Base-by-base conservation (phyloP, 805 yeast species). In the Sugiyamaella lignohabitans region DNA sequence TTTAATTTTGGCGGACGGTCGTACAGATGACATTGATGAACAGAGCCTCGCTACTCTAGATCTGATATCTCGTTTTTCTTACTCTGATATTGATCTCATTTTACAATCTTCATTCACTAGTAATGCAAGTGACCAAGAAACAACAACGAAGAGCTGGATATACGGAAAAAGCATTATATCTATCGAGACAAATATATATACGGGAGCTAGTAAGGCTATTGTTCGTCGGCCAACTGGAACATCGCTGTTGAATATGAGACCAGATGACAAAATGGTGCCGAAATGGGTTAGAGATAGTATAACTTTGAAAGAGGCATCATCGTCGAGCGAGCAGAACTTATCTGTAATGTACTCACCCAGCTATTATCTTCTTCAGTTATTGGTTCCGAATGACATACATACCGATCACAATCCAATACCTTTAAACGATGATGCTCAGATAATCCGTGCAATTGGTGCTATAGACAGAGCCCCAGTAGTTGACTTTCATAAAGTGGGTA, bases 391-490 rank as follows among this genome's bases (percentile, higher is more conserved):
- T 19, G 76, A 71, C 39, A 55, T 62, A 3, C 44, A 55, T 3
- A 53, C 56, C 3, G 45, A 56, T 2, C 43, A 59, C 2, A 72
- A 70, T 51, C 84, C 84, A 2, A 52, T 78, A 3, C 73, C 79
- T 2, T 60, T 82, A 6, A 69, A 75, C 4, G 75, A 75, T 22
- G 83, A 78, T 45, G 52, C 71, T 14, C 52, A 70, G 59, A 62
- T 71, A 14, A 55, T 59, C 1, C 69, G 84, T 24, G 84, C 89
- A 0, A 59, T 87, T 17, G 61, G 73, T 4, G 71, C 79, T 16
- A 69, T 87, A 49, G 95, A 87, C 56, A 66, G 88, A 16, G 78
- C 84, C 1, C 94, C 96, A 0, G 79, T 82, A 4, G 83, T 84
- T 3, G 84, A 82, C 40, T 82, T 81, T 55, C 87, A 82, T 61